phyloP scores from a whole-genome alignment of 805 yeast genomes.

The Pichia kluyveri region DNA sequence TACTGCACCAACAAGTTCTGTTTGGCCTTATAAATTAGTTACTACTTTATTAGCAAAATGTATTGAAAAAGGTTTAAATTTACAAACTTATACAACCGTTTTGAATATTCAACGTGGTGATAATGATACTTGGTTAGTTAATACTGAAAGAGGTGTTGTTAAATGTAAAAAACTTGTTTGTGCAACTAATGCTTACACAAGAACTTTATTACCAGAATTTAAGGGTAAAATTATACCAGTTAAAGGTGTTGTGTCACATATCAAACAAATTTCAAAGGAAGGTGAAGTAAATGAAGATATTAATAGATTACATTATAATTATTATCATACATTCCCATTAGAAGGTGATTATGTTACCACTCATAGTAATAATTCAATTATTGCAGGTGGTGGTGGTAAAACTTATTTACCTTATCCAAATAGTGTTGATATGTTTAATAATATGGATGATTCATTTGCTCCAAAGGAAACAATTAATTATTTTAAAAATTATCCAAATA shows the following conservation, averaged over 20 bases:
- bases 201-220: slow-evolving; percentile 16
- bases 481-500: slow-evolving; percentile 24
- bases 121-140: slow-evolving; percentile 22
- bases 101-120: background rate
- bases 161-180: slow-evolving; percentile 26
- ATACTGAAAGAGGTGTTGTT: slow-evolving; percentile 16
- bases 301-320: slow-evolving; percentile 9
- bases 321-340: slow-evolving; percentile 14
- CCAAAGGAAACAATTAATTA: slow-evolving; percentile 18
- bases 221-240: slow-evolving; percentile 24
- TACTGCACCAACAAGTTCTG: slow-evolving; percentile 32
- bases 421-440: slow-evolving; percentile 13
- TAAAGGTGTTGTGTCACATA: slow-evolving; percentile 26
- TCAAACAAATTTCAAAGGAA: slow-evolving; percentile 8
- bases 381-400: slow-evolving; percentile 27
- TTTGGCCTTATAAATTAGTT: slow-evolving; percentile 39
- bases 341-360: slow-evolving; percentile 24
- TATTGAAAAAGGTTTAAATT: slow-evolving; percentile 28
- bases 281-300: background rate
- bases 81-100: slow-evolving; percentile 33
- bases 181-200: slow-evolving; percentile 28
- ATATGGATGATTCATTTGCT: slow-evolving; percentile 28
- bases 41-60: slow-evolving; percentile 25
- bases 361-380: slow-evolving; percentile 27
- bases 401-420: slow-evolving; percentile 12